Evolutionary conservation across 306 rosid genomes (phyloP), one percentile per base, ranked within the genome.

Genomic region (Argentina anserina): DNA sequence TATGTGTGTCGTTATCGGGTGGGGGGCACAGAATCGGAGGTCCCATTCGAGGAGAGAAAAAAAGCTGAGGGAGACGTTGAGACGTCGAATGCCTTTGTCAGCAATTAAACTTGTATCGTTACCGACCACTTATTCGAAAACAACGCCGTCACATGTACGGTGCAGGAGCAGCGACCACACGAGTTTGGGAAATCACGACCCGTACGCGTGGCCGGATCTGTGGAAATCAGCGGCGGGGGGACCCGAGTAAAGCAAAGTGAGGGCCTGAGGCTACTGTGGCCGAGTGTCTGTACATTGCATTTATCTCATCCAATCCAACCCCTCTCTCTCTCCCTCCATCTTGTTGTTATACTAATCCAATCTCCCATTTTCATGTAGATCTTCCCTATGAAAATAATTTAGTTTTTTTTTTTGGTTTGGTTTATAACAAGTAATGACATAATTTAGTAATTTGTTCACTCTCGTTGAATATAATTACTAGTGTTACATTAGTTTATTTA

Each of bases 151-250:
- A 85, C 92, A 79, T 87, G 87, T 59, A 40, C 20, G 62, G 78
- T 79, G 84, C 80, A 79, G n/a, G n/a, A n/a, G 67, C 75, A 73
- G 39, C 17, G 15, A 18, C 78, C 92, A 87, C 91, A 81, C 86
- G 90, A 55, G 13, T 39, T n/a, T n/a, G n/a, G 84, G 90, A 43
- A 43, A 43, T 43, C 18, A 43, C 1, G 13, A 20, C 47, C 80
- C 75, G 66, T 67, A 12, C 74, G 45, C 78, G 82, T 78, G 74
- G 75, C 60, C 3, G 17, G 77, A 47, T 78, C 28, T 10, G 11
- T 41, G 34, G 68, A 21, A 50, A 0, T 9, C 14, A 69, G 6
- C 1, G 4, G 8, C 14, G 53, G 53, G 9, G 43, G 45, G 72
- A 10, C 40, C 25, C 7, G 1, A 5, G 25, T 58, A 26, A 39